These are phyloP conservation scores for Phytophthora ohioensis DNA, from an alignment of 352 stramenopile species.

Conservation along the genomic window DNA sequence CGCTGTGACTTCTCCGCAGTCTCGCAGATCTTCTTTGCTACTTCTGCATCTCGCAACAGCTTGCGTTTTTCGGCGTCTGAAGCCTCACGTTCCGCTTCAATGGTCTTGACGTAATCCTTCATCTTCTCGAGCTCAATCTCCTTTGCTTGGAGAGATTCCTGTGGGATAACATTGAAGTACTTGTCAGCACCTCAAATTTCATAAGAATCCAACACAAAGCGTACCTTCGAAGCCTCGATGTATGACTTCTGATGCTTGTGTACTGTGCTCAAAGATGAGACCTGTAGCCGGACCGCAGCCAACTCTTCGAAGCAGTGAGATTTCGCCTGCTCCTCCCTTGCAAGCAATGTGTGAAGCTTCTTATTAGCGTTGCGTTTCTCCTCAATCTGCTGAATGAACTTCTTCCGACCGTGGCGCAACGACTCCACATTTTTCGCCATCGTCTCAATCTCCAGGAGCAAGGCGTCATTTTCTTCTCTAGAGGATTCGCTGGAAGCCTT, in stretches of 20 bases:
- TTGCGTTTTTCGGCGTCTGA: constrained; percentile 68
- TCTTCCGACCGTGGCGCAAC: constrained; percentile 73
- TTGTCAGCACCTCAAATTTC: constrained; percentile 14
- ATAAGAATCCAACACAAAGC: constrained; percentile 4
- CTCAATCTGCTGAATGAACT: constrained; percentile 78
- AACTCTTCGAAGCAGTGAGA: constrained; percentile 83
- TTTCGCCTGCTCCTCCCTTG: constrained; percentile 76
- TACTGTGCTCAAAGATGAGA: constrained; percentile 74
- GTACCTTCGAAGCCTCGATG: constrained; percentile 73
- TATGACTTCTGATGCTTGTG: constrained; percentile 83
- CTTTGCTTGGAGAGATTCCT: constrained; percentile 66
- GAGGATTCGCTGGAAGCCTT: constrained; percentile 58
- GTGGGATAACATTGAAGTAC: constrained; percentile 15
- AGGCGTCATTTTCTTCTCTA: constrained; percentile 79
- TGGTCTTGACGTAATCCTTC: constrained; percentile 65
- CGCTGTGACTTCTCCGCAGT: constrained; percentile 60
- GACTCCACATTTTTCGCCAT: constrained; percentile 69
- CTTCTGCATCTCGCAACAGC: constrained; percentile 60
- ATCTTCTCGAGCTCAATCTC: constrained; percentile 74
- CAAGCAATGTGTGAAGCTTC: constrained; percentile 73
- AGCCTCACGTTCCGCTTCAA: constrained; percentile 64
- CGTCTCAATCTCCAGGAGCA: constrained; percentile 78
- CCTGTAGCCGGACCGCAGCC: constrained; percentile 70
- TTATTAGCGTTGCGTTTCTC: constrained; percentile 82
- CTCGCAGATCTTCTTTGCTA: constrained; percentile 72